phyloP scores from a whole-genome alignment of 2,329 filamentous ascomycete species.

The Dactylellina cionopaga region DNA sequence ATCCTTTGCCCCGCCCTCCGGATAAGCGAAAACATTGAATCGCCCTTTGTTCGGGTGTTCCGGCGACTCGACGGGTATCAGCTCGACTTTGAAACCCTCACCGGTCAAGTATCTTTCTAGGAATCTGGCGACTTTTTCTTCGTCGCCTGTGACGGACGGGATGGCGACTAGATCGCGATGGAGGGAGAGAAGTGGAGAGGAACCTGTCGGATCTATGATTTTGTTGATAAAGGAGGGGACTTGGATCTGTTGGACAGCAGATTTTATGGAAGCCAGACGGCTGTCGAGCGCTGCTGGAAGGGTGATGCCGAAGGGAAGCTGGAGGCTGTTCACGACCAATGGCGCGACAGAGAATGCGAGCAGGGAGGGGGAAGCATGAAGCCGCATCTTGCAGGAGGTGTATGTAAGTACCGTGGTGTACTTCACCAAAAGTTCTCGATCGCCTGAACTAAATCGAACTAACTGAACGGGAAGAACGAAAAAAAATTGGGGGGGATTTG shows the following conservation, averaged over 20 bases:
- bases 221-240: constrained; percentile 45
- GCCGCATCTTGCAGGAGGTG: constrained; percentile 20
- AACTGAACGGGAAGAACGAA: too few relatives aligned
- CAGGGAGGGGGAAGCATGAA: constrained; percentile 41
- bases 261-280: constrained; percentile 33
- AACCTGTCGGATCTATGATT: constrained; percentile 48
- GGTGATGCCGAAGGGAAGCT: constrained; percentile 47
- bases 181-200: constrained; percentile 70
- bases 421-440: too few relatives aligned
- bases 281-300: constrained; percentile 23
- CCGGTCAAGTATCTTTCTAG: constrained; percentile 73
- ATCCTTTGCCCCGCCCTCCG: constrained; percentile 63
- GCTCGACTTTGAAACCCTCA: constrained; percentile 71
- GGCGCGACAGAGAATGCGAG: constrained; percentile 40
- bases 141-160: constrained; percentile 76
- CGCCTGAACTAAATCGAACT: too few relatives aligned
- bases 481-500: background rate
- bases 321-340: constrained; percentile 39
- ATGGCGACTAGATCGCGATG: constrained; percentile 80
- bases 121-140: constrained; percentile 74
- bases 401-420: background rate
- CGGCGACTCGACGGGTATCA: constrained; percentile 63
- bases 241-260: constrained; percentile 31
- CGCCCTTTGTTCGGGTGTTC: constrained; percentile 62
- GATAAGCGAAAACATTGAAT: constrained; percentile 81